These are phyloP conservation scores for Ustilago loliicola DNA, from an alignment of 1,284 basidiomycete genomes.

Conservation along the genomic window DNA sequence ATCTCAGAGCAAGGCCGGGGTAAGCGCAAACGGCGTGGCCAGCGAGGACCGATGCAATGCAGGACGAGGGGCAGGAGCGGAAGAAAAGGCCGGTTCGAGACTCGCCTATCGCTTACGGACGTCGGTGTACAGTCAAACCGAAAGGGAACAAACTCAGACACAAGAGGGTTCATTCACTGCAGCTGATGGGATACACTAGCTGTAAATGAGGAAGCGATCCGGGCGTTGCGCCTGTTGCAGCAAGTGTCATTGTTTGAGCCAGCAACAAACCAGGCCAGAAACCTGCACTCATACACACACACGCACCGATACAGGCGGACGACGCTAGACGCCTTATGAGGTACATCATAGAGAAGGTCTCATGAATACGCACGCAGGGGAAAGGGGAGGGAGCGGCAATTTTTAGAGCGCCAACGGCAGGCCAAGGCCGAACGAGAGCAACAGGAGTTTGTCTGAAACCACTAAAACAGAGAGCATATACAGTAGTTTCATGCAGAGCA, in stretches of 20 bases:
- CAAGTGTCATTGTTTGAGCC: neutral
- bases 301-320: neutral
- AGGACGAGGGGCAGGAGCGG: conserved; percentile 8
- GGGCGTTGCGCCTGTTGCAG: conserved; percentile 4
- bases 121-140: neutral
- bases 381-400: conserved; percentile 23
- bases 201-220: conserved; percentile 8
- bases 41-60: conserved; percentile 10
- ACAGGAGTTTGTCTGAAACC: conserved; percentile 13
- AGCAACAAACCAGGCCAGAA: neutral
- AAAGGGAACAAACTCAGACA: neutral
- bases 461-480: neutral
- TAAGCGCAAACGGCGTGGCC: conserved; percentile 1
- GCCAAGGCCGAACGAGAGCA: conserved; percentile 5
- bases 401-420: conserved; percentile 6
- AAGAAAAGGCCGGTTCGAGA: neutral
- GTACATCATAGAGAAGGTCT: neutral
- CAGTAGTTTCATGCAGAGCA: conserved; percentile 11
- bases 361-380: neutral
- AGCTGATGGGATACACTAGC: neutral
- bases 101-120: conserved; percentile 8
- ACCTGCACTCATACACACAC: neutral
- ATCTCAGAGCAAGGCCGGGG: neutral
- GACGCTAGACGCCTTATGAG: conserved; percentile 31
- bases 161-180: conserved; percentile 3